Evolutionary conservation across 148 eudicot genomes (phyloP), one percentile per base, ranked within the genome.

Genomic region (Camellia lanceoleosa): DNA sequence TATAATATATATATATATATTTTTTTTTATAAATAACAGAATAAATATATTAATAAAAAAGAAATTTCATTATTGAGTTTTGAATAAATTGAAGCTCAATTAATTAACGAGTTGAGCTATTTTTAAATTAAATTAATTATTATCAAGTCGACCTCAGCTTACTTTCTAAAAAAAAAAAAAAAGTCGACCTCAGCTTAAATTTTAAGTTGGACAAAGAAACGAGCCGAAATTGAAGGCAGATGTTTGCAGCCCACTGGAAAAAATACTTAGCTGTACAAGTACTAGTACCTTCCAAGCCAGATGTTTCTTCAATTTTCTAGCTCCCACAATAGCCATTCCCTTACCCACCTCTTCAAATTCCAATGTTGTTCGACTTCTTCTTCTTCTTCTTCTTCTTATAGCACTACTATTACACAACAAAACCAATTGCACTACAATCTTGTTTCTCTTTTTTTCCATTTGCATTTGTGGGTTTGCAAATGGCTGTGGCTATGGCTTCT

Each of bases 401-500:
- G 79, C 19, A 60, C 13, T 44, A 13, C 13, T 3, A 19, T 20
- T 1, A 18, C 12, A 4, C 73, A 16, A 68, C 71, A 68, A 18
- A 42, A 10, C 16, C 73, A 61, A 38, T 12, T 7, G 52, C 38
- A 62, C 2, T 61, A 44, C 80, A 56, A 47, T 42, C 7, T 71
- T 49, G 46, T 46, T 59, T 15, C 55, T 30, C n/a, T 30, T 13
- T 54, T 74, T 52, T 11, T 5, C 63, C 43, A 18, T 79, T 74
- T 74, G 5, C 1, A 0, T 6, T 66, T 47, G 70, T 75, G 64
- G 67, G 81, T 75, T 80, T 65, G 44, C 46, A 64, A 80, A 80
- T 92, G 94, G 90, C 93, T 80, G 89, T 92, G 79, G 88, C 92
- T 59, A 94, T 94, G 93, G 91, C 91, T 83, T 88, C 98, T 85